Base-by-base conservation (phyloP, 1,284 basidiomycete species). In the Ganoderma boninense region DNA sequence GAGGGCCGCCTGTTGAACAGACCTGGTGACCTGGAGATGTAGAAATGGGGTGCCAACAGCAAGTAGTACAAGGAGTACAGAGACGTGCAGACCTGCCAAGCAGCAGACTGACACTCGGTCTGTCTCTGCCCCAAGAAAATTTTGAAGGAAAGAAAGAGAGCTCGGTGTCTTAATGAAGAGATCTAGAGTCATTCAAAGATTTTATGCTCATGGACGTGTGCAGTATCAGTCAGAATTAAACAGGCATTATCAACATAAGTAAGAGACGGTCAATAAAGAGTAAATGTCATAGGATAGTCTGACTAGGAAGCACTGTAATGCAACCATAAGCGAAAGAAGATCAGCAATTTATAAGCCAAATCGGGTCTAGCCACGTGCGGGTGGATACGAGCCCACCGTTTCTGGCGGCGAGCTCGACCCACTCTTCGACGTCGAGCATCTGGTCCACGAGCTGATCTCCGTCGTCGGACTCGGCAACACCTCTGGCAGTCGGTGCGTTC, bases 1-100 rank as follows among this genome's bases (percentile, higher is more conserved):
- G 93, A 95, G 83, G 93, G 93, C 57, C 80, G 85, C 10, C 68
- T 88, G 46, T 76, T 87, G 71, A 87, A 87, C 74, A 76, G 71
- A 38, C 81, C 77, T 11, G 79, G 82, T 54, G 86, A 87, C 67
- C 61, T 80, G n/a, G 72, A 70, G 7, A 52, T 74, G 40, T 74
- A 66, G 68, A 56, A 7, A 18, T 18, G 16, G 38, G 3, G 18
- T 7, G n/a, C 6, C 38, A 38, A 38, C 10, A 32, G 29, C 4
- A 32, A 32, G 38, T 35, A 35, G 35, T 35, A 35, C 35, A n/a
- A n/a, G n/a, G n/a, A n/a, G n/a, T n/a, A n/a, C n/a, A n/a, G n/a
- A n/a, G n/a, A n/a, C n/a, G n/a, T n/a, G n/a, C n/a, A n/a, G n/a
- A n/a, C n/a, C n/a, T n/a, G n/a, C n/a, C n/a, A n/a, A n/a, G n/a